These are phyloP conservation scores for Daldinia bambusicola DNA, from an alignment of 495 filamentous ascomycete species.

Conservation along the genomic window DNA sequence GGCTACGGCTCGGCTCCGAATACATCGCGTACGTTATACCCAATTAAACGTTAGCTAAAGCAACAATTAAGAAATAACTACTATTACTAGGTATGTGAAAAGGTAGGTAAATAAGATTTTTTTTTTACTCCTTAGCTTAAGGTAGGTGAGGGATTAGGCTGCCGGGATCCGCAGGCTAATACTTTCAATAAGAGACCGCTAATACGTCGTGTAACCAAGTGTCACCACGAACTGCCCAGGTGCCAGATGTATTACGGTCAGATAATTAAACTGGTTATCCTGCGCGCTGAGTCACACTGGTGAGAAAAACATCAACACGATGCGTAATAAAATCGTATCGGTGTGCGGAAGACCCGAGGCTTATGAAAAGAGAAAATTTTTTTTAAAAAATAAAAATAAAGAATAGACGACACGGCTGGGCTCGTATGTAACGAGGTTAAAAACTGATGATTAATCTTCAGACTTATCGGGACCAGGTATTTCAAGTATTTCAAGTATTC, in stretches of 20 bases:
- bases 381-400: neutral
- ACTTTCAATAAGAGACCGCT: neutral
- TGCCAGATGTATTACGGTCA: constrained; percentile 6
- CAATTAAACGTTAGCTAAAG: neutral
- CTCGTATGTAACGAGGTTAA: neutral
- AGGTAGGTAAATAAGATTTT: neutral
- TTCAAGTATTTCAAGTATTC: too few relatives aligned
- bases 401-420: neutral
- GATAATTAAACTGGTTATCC: constrained; percentile 7
- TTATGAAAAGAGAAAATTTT: neutral
- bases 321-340: neutral
- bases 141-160: constrained; percentile 16
- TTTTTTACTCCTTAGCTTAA: neutral
- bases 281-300: constrained; percentile 2
- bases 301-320: neutral
- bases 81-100: neutral
- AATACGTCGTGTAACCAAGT: constrained; percentile 1
- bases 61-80: neutral
- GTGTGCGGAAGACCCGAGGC: neutral
- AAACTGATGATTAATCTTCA: constrained; percentile 9
- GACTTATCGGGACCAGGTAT: neutral
- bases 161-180: constrained; percentile 7
- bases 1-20: constrained; percentile 34
- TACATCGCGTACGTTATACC: neutral
- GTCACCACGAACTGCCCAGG: constrained; percentile 1